Conservation (phyloP, 768 basidiomycete species). For the Podaxis pistillaris region DNA sequence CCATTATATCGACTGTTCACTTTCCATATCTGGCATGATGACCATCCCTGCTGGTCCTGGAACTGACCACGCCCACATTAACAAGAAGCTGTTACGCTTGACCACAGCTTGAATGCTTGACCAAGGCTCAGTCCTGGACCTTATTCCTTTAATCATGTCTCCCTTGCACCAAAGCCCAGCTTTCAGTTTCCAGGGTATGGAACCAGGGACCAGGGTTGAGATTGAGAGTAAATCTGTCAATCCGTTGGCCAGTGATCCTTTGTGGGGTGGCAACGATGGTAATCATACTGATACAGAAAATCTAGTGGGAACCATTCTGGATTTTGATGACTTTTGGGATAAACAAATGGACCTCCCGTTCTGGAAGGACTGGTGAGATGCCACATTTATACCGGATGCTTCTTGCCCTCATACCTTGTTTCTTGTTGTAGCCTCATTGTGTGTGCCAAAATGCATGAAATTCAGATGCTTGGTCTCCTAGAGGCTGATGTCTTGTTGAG, state of each 20-base stretch:
- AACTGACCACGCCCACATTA: slow-evolving; percentile 89
- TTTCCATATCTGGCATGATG: slow-evolving; percentile 82
- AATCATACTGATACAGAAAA: slow-evolving; percentile 30
- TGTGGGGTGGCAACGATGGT: slow-evolving; percentile 72
- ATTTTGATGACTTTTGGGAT: slow-evolving; percentile 84
- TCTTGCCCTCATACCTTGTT: too few species aligned
- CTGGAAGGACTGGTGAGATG: too few species aligned
- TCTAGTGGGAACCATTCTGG: slow-evolving; percentile 94
- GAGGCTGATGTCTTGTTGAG: too few species aligned
- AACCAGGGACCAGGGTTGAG: slow-evolving; percentile 49
- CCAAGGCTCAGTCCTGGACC: slow-evolving; percentile 87
- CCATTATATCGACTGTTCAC: slow-evolving; percentile 92
- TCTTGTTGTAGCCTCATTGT: too few species aligned
- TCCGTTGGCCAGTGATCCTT: slow-evolving; percentile 63
- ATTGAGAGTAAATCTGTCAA: slow-evolving; percentile 54
- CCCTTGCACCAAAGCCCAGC: slow-evolving; percentile 92
- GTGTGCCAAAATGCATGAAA: too few species aligned
- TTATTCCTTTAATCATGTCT: slow-evolving; percentile 80
- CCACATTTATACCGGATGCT: too few species aligned
- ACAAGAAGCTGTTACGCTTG: slow-evolving; percentile 83
- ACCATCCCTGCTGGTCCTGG: slow-evolving; percentile 90
- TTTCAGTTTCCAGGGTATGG: slow-evolving; percentile 79
- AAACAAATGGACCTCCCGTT: slow-evolving; percentile 82
- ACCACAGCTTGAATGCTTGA: slow-evolving; percentile 94
- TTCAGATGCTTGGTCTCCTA: too few species aligned